These are phyloP conservation scores for Eucalyptus caleyi DNA, from an alignment of 345 rosid genomes.

Conservation along the genomic window DNA sequence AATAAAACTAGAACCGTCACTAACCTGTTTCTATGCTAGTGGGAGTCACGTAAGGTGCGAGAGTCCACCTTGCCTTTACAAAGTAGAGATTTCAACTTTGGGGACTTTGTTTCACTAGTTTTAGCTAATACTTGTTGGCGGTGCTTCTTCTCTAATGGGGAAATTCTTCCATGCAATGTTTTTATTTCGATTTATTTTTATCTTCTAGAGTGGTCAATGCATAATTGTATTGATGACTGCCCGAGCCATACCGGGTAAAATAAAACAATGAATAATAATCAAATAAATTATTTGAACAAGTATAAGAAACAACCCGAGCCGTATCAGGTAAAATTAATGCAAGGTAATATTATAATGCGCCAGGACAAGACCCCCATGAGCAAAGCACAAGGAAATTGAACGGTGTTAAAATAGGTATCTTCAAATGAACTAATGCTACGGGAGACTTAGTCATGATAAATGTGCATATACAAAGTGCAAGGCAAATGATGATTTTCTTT, in stretches of 20 bases:
- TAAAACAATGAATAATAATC: too few relatives aligned
- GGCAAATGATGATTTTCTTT: not conserved
- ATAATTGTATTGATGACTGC: not conserved
- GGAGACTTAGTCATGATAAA: too few relatives aligned
- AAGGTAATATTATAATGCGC: not conserved
- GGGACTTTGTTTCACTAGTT: not conserved
- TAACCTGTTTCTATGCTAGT: not conserved
- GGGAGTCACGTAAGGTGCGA: not conserved
- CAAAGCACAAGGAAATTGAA: not conserved
- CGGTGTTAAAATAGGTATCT: not conserved
- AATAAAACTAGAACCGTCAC: not conserved
- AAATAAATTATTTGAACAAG: not conserved
- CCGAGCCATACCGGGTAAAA: not conserved
- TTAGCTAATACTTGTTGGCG: not conserved
- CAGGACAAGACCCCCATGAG: not conserved
- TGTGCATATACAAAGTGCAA: not conserved
- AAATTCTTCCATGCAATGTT: not conserved
- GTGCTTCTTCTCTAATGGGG: not conserved
- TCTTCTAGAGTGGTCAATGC: not conserved
- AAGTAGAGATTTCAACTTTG: not conserved
- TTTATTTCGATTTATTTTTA: too few relatives aligned
- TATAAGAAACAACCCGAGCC: not conserved
- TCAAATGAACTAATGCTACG: too few relatives aligned
- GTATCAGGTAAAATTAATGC: not conserved
- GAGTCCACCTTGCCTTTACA: not conserved